Evolutionary conservation across 768 basidiomycete genomes (phyloP).

Genomic region (Glaciozyma martinii): DNA sequence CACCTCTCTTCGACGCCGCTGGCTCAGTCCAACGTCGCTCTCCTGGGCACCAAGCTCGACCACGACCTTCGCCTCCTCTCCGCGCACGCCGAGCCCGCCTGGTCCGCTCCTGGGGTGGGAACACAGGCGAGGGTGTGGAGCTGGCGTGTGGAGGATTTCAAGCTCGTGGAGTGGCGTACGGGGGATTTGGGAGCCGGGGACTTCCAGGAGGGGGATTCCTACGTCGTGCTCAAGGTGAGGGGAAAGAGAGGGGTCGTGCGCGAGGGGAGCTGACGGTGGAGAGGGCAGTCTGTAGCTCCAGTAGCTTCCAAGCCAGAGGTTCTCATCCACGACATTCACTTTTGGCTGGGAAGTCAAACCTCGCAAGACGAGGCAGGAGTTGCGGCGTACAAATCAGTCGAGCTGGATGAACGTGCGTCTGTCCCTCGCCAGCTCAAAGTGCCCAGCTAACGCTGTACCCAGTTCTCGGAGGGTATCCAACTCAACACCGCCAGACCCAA

Average conservation of each 20-base stretch:
- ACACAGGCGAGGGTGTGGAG: background rate
- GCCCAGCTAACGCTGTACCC: background rate
- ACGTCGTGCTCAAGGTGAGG: conserved; percentile 1
- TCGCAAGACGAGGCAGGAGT: background rate
- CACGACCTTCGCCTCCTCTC: background rate
- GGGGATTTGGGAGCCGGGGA: background rate
- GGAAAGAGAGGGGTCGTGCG: background rate
- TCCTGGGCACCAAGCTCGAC: background rate
- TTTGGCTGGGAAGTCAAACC: background rate
- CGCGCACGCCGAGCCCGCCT: background rate
- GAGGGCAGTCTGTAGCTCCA: background rate
- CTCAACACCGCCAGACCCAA: background rate
- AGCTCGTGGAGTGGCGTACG: background rate
- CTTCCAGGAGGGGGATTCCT: background rate
- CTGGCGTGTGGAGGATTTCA: background rate
- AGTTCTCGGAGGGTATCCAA: background rate
- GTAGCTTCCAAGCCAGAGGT: background rate
- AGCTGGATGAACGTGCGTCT: background rate
- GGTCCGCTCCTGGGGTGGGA: background rate
- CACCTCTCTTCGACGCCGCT: background rate
- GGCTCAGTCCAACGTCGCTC: background rate
- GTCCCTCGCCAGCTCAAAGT: background rate
- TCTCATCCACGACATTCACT: conserved; percentile 1
- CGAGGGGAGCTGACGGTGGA: background rate
- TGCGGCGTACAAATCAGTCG: background rate